Evolutionary conservation across 148 eudicot species (phyloP).

Genomic region (Amaranthus cruentus): DNA sequence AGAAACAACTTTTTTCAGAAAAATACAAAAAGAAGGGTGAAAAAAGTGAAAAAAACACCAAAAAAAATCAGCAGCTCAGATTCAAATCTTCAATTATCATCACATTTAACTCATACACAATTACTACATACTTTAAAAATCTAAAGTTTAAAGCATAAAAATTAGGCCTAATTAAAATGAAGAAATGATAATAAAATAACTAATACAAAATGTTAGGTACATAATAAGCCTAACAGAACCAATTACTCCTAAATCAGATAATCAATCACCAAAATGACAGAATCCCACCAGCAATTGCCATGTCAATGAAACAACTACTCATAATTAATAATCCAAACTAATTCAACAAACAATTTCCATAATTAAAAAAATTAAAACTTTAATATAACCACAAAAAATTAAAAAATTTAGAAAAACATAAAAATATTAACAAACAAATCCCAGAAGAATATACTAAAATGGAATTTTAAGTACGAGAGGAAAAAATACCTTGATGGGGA

Average conservation of each 20-base stretch:
- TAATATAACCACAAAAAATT: background rate
- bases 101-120: conserved; percentile 14
- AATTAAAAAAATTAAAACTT: background rate
- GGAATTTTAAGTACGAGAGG: background rate
- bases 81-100: conserved; percentile 19
- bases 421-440: background rate
- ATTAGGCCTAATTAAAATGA: conserved; percentile 7
- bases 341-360: conserved; percentile 17
- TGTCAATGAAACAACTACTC: background rate
- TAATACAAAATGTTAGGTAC: conserved; percentile 20
- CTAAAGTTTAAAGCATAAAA: conserved; percentile 1
- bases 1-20: background rate
- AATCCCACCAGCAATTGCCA: conserved; percentile 18
- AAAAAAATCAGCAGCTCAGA: conserved; percentile 8
- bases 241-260: conserved; percentile 13
- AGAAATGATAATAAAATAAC: background rate
- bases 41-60: too few species aligned
- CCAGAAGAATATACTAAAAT: background rate
- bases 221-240: conserved; percentile 22
- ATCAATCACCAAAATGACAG: conserved; percentile 11
- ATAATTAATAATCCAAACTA: background rate
- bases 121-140: conserved; percentile 13
- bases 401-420: background rate
- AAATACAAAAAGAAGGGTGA: background rate
- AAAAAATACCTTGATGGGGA: conserved; percentile 19